A percentile compares a stretch with the other conserved stretches of the same genome.
Evolutionary conservation across 129 eudicot species (phyloP).

Genomic region (Pittosporum tobira): DNA sequence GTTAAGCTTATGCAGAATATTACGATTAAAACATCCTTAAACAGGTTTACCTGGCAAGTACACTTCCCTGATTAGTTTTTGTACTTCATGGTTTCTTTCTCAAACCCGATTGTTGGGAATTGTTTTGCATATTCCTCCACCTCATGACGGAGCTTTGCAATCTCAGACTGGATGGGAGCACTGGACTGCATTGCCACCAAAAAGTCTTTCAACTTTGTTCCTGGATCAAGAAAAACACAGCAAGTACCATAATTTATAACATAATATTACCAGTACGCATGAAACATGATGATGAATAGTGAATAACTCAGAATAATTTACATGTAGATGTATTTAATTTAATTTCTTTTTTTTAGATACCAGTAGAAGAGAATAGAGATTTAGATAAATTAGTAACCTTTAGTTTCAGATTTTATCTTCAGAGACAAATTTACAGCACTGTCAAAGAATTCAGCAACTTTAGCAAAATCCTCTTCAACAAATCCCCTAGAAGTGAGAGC

Average conservation of each 20-base stretch:
- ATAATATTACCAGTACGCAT: not conserved
- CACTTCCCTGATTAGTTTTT: constrained; percentile 41
- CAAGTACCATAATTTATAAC: constrained; percentile 1
- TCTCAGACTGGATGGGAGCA: constrained; percentile 44
- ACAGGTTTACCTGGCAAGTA: constrained; percentile 31
- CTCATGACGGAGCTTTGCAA: constrained; percentile 73
- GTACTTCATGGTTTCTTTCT: constrained; percentile 96
- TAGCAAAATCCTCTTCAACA: constrained; percentile 88
- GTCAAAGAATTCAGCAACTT: constrained; percentile 94
- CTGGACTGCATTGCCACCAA: constrained; percentile 60
- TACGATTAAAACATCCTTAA: not conserved
- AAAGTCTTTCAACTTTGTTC: constrained; percentile 97
- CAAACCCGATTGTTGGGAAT: constrained; percentile 95
- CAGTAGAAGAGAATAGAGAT: not conserved
- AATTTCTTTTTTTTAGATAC: too few species aligned
- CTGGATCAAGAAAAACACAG: constrained; percentile 27
- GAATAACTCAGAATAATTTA: too few species aligned
- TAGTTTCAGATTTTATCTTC: constrained; percentile 65
- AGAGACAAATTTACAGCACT: constrained; percentile 78
- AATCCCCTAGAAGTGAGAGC: constrained; percentile 99
- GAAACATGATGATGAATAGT: not conserved
- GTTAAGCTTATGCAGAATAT: constrained; percentile 6
- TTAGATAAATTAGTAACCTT: constrained; percentile 37
- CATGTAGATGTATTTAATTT: too few species aligned
- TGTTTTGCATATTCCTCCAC: constrained; percentile 97